These are phyloP conservation scores for Aspergillus uvarum DNA, from an alignment of 2,329 filamentous ascomycete species.

Conservation along the genomic window DNA sequence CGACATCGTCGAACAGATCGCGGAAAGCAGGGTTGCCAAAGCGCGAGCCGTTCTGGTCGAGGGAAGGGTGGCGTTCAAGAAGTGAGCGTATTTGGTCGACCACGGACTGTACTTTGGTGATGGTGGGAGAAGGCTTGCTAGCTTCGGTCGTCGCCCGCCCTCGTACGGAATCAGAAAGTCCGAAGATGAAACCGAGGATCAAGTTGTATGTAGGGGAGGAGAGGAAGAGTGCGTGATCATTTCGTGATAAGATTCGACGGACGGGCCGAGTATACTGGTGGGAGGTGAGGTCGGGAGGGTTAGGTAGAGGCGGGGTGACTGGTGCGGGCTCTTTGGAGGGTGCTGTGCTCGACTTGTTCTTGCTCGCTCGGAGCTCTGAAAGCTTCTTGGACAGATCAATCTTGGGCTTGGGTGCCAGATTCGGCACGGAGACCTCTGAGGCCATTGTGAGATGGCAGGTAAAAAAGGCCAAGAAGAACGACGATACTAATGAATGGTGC, in stretches of 20 bases:
- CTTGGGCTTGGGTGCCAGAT: slow-evolving; percentile 22
- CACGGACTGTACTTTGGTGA: slow-evolving; percentile 66
- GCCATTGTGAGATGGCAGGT: slow-evolving; percentile 22
- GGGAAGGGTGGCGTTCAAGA: slow-evolving; percentile 69
- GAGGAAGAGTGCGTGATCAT: slow-evolving; percentile 80
- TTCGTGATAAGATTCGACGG: slow-evolving; percentile 75
- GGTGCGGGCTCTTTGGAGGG: slow-evolving; percentile 60
- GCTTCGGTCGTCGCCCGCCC: slow-evolving; percentile 32
- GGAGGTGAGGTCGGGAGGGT: slow-evolving; percentile 61
- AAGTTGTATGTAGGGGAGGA: slow-evolving; percentile 73
- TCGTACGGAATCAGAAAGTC: slow-evolving; percentile 77
- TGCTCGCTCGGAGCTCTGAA: slow-evolving; percentile 36
- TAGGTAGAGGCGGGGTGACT: slow-evolving; percentile 70
- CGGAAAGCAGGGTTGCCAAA: slow-evolving; percentile 95
- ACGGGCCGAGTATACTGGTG: slow-evolving; percentile 66
- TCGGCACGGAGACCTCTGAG: slow-evolving; percentile 15
- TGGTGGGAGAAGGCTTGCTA: slow-evolving; percentile 52
- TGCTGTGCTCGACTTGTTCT: slow-evolving; percentile 31
- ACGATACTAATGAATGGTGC: not conserved
- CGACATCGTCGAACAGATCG: slow-evolving; percentile 64
- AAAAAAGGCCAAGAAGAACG: not conserved
- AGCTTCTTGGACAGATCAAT: slow-evolving; percentile 45
- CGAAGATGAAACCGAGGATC: slow-evolving; percentile 81
- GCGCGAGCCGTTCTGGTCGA: slow-evolving; percentile 82
- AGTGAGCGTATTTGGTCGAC: slow-evolving; percentile 68